Conservation (phyloP, 129 eudicot genomes). For the Deinandra increscens region DNA sequence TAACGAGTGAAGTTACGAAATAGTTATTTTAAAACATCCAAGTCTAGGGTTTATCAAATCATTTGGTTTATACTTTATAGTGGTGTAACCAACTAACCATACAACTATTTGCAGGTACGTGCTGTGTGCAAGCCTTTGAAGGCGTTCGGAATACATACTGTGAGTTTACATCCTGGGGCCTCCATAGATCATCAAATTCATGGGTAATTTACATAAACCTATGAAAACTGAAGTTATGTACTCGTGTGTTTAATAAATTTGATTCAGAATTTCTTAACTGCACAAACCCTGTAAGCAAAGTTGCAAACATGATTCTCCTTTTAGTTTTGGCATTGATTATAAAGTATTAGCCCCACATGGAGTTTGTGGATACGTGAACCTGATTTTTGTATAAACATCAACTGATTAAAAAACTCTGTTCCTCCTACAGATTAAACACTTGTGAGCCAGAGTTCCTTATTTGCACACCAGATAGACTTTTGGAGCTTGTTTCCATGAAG, state of each 20-base stretch:
- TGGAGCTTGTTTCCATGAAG: slow-evolving; percentile 63
- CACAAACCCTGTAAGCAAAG: not conserved
- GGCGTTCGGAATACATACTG: slow-evolving; percentile 73
- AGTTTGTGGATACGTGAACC: not conserved
- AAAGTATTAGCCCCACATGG: not conserved
- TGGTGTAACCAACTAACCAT: not conserved
- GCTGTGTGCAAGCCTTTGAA: slow-evolving; percentile 78
- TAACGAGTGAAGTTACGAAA: not conserved
- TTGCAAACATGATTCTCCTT: not conserved
- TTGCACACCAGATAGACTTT: slow-evolving; percentile 86
- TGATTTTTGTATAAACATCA: not conserved
- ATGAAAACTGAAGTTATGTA: not conserved
- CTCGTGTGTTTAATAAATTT: not conserved
- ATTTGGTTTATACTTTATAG: slow-evolving; percentile 1
- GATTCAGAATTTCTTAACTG: not conserved
- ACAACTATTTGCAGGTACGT: slow-evolving; percentile 60
- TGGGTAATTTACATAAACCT: slow-evolving; percentile 47
- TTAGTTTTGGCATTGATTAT: not conserved
- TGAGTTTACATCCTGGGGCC: slow-evolving; percentile 83
- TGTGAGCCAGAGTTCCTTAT: slow-evolving; percentile 91
- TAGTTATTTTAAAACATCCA: not conserved
- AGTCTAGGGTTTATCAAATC: not conserved
- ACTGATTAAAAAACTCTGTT: not conserved
- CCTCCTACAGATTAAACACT: slow-evolving; percentile 52
- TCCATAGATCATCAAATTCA: slow-evolving; percentile 75